Evolutionary conservation across 371 early-diverging fungal genomes (phyloP).

Genomic region (Basidiobolus meristosporus): DNA sequence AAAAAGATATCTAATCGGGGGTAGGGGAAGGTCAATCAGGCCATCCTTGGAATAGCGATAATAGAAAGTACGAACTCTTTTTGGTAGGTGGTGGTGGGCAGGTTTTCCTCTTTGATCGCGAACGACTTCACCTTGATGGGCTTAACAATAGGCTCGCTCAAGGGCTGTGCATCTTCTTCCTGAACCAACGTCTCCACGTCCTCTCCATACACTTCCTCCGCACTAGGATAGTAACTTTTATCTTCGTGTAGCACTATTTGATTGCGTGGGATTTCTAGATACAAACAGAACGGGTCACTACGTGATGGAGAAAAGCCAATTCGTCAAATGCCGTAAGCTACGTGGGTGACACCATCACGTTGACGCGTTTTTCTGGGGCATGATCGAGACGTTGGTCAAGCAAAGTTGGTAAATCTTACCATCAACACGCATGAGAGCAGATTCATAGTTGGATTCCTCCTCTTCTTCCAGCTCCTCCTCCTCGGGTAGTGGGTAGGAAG

Average conservation of each 20-base stretch:
- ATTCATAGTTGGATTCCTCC: slow-evolving; percentile 6
- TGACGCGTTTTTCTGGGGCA: too few relatives aligned
- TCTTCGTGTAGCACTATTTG: slow-evolving; percentile 92
- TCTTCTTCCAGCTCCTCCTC: slow-evolving; percentile 19
- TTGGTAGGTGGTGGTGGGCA: slow-evolving; percentile 65
- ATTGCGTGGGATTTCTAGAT: slow-evolving; percentile 34
- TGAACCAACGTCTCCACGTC: slow-evolving; percentile 92
- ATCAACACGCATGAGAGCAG: slow-evolving; percentile 2
- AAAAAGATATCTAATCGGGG: slow-evolving; percentile 52
- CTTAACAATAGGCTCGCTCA: slow-evolving; percentile 86
- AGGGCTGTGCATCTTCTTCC: slow-evolving; percentile 94
- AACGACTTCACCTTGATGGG: slow-evolving; percentile 75
- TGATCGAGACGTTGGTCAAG: too few relatives aligned
- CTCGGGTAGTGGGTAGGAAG: slow-evolving; percentile 10
- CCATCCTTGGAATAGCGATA: neutral
- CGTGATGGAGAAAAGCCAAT: neutral
- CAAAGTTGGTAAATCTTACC: neutral
- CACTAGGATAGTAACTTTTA: slow-evolving; percentile 92
- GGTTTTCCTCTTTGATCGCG: slow-evolving; percentile 59
- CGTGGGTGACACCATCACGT: too few relatives aligned
- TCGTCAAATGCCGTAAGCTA: too few relatives aligned
- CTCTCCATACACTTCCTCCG: slow-evolving; percentile 91
- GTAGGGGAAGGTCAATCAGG: neutral
- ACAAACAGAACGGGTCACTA: neutral
- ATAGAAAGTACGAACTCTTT: slow-evolving; percentile 48